phyloP scores from a whole-genome alignment of 441 rosid species.

The Erodium trifolium region DNA sequence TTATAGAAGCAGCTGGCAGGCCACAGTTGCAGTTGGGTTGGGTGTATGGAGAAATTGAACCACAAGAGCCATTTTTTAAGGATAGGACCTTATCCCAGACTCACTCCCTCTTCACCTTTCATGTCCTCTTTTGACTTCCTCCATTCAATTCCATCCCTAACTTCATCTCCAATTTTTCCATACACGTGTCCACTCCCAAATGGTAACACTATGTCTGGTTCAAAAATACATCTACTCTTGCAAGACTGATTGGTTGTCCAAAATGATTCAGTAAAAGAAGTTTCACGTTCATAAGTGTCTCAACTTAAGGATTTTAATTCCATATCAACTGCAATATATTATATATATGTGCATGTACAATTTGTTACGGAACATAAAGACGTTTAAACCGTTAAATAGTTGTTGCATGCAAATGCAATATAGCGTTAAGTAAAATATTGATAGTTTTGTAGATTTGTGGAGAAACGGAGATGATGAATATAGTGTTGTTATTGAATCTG shows the following conservation, averaged over 20 bases:
- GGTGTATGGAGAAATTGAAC: neutral
- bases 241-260: no score
- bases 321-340: no score
- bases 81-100: constrained; percentile 43
- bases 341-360: no score
- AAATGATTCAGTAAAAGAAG: no score
- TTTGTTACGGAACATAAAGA: no score
- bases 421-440: neutral
- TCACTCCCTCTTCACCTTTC: constrained; percentile 12
- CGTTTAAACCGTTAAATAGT: neutral
- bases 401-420: neutral
- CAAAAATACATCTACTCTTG: no score
- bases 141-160: constrained; percentile 16
- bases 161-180: constrained; percentile 4
- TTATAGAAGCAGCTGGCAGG: neutral
- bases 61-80: constrained; percentile 28
- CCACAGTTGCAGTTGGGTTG: neutral
- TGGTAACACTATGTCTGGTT: no score
- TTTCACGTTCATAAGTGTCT: no score
- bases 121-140: constrained; percentile 15
- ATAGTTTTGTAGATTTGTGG: neutral
- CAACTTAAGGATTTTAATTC: no score
- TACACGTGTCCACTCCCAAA: constrained; percentile 13
- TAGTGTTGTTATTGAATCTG: neutral
- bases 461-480: neutral